These are phyloP conservation scores for Smittium mucronatum DNA, from an alignment of 371 early-diverging fungal genomes.

Conservation along the genomic window DNA sequence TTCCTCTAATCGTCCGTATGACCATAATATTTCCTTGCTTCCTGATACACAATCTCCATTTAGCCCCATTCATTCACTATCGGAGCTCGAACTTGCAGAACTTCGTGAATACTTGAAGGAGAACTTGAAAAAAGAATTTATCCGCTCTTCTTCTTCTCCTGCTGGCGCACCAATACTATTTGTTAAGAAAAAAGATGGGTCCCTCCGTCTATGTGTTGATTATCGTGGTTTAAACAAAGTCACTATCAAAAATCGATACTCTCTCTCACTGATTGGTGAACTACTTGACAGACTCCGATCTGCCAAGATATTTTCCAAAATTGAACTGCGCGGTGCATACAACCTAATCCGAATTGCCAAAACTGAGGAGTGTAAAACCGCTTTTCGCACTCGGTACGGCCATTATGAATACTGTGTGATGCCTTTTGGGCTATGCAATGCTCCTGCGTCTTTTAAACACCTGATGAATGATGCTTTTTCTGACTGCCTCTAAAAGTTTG, in stretches of 20 bases:
- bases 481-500: conserved; percentile 7
- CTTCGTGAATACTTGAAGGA: conserved; percentile 21
- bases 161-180: conserved; percentile 38
- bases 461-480: conserved; percentile 27
- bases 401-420: conserved; percentile 33
- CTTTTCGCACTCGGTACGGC: conserved; percentile 32
- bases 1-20: conserved; percentile 20
- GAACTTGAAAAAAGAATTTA: conserved; percentile 26
- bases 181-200: conserved; percentile 40
- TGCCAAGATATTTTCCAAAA: conserved; percentile 32
- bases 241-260: conserved; percentile 32
- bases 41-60: conserved; percentile 15
- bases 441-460: conserved; percentile 35
- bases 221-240: conserved; percentile 37
- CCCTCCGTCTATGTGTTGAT: conserved; percentile 33
- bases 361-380: conserved; percentile 33
- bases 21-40: conserved; percentile 13
- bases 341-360: conserved; percentile 22
- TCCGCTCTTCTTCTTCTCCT: conserved; percentile 32
- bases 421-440: conserved; percentile 38
- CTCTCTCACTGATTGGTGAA: conserved; percentile 37
- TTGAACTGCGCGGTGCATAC: conserved; percentile 36
- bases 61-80: conserved; percentile 19
- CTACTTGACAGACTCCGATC: conserved; percentile 28
- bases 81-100: conserved; percentile 15